Base-by-base conservation (phyloP, 148 eudicot species). In the Beta vulgaris region DNA sequence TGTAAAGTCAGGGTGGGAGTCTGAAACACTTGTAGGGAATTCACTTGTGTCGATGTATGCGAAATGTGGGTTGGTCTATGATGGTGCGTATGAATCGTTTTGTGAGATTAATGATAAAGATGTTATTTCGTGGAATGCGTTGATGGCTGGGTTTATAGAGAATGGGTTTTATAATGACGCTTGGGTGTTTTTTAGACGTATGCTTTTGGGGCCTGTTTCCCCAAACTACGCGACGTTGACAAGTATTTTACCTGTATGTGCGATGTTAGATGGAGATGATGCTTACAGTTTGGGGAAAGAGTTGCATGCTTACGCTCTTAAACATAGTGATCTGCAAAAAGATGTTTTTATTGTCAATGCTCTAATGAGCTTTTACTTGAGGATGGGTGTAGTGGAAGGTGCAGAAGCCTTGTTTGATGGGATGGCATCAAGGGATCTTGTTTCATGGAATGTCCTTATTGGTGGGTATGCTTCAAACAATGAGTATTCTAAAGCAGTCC, bases 361-460 rank as follows among this genome's bases (percentile, higher is more conserved):
- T 66, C 85, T 91, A 46, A 39, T 89, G 80, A 86, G 90, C 62
- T 86, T 88, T 67, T 91, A 91, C 82, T 71, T 82, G 74, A 86
- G 84, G 79, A 73, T 78, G 60, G 87, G 90, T 65, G 57, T 55
- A 35, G 63, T 83, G 76, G 57, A 48, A 67, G 81, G 80, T 74
- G 85, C 84, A 29, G 78, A 91, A 74, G 71, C 68, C 40, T 69
- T 91, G 71, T 91, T 91, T 61, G 21, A 29, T 31, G 73, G 86
- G 68, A 89, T 89, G 89, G 29, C 59, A 55, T 77, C 65, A 11
- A 85, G 80, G 76, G 93, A 91, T 76, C 67, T 81, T 72, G 86
- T 91, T 81, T 85, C 93, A 0, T 91, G 97, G 97, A 91, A 89
- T 71, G 82, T 85, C n/a, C 70, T 89, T 16, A 91, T 91, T 77